phyloP scores from a whole-genome alignment of 2,329 filamentous ascomycete species.

The Sporothrix luriei region DNA sequence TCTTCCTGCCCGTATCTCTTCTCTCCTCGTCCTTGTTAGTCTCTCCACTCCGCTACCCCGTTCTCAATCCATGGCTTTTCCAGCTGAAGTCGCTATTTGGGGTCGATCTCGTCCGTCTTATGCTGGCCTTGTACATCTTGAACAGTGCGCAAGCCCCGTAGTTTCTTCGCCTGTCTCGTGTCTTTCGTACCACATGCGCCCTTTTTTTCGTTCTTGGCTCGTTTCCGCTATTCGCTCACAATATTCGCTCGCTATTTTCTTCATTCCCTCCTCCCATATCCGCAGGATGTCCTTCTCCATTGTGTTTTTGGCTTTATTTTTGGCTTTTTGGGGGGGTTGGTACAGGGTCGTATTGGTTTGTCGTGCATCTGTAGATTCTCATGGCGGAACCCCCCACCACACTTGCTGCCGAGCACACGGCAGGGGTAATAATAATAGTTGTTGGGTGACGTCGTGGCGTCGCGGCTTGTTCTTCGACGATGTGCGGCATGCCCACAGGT shows the following conservation, averaged over 20 bases:
- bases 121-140: slow-evolving; percentile 20
- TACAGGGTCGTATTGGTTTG: neutral
- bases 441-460: slow-evolving; percentile 17
- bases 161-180: slow-evolving; percentile 12
- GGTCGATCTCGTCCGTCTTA: neutral
- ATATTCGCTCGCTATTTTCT: neutral
- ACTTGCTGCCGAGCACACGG: slow-evolving; percentile 18
- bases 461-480: slow-evolving; percentile 9
- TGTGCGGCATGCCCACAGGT: slow-evolving; percentile 20
- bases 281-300: slow-evolving; percentile 11
- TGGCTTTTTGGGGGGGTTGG: neutral
- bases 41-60: neutral
- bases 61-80: neutral
- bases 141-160: slow-evolving; percentile 17
- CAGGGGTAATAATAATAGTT: slow-evolving; percentile 17
- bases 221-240: neutral
- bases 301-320: slow-evolving; percentile 8
- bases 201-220: slow-evolving; percentile 13
- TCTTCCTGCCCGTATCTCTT: neutral
- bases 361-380: slow-evolving; percentile 21
- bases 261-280: neutral
- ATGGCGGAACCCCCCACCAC: slow-evolving; percentile 6
- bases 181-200: slow-evolving; percentile 21
- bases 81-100: neutral
- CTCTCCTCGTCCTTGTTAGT: slow-evolving; percentile 12